A percentile compares a stretch with the other conserved stretches of the same genome.
These are phyloP conservation scores for Pelargonium australe DNA, from an alignment of 441 rosid genomes.

Conservation along the genomic window DNA sequence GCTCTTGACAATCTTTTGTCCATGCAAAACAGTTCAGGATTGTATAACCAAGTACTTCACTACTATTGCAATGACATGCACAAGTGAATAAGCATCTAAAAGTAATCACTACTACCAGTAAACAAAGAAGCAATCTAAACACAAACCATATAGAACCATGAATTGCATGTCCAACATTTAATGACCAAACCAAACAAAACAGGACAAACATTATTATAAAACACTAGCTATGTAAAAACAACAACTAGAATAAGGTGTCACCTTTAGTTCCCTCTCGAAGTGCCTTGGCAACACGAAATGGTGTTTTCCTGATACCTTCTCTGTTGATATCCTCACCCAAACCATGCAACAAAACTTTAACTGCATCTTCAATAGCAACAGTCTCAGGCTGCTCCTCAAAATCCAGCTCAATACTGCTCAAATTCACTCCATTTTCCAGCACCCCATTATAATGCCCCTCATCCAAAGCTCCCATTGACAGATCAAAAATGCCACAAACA, in stretches of 20 bases:
- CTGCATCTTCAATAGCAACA: slow-evolving; percentile 67
- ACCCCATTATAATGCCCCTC: slow-evolving; percentile 55
- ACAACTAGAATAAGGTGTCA: slow-evolving; percentile 18
- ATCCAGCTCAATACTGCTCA: slow-evolving; percentile 38
- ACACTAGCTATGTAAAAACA: background rate
- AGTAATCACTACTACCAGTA: background rate
- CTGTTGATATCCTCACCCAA: slow-evolving; percentile 73
- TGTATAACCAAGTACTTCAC: background rate
- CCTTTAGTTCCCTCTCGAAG: slow-evolving; percentile 83
- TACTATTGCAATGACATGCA: background rate
- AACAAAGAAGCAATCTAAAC: background rate
- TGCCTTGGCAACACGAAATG: slow-evolving; percentile 92
- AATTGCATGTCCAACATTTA: background rate
- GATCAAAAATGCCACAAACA: slow-evolving; percentile 25
- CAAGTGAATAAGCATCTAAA: background rate
- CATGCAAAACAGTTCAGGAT: too few species aligned
- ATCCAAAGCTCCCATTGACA: slow-evolving; percentile 74
- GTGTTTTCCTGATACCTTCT: slow-evolving; percentile 86
- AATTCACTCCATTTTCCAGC: slow-evolving; percentile 51
- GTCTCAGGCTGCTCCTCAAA: slow-evolving; percentile 52
- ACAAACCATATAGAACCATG: background rate
- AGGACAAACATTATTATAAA: background rate
- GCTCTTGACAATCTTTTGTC: too few species aligned
- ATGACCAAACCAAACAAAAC: background rate
- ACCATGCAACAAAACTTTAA: slow-evolving; percentile 67